Evolutionary conservation across 805 yeast species (phyloP).

Genomic region (Ogataea trehaloabstinens): DNA sequence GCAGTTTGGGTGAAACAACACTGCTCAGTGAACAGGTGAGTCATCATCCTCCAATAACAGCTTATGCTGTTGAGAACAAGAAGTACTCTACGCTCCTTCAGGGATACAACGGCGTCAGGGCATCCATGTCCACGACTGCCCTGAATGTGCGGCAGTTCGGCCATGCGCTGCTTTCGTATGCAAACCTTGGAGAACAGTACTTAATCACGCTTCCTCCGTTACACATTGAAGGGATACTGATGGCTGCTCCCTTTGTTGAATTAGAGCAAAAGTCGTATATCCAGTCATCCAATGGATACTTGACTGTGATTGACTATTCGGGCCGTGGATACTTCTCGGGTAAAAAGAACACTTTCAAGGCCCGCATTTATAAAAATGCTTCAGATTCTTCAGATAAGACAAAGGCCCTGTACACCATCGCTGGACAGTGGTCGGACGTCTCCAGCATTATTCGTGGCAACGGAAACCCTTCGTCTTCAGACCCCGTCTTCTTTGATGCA

Average conservation of each 20-base stretch:
- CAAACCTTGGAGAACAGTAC: slow-evolving; percentile 63
- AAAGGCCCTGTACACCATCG: slow-evolving; percentile 71
- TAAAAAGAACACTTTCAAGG: slow-evolving; percentile 89
- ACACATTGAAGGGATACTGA: slow-evolving; percentile 89
- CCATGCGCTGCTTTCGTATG: slow-evolving; percentile 73
- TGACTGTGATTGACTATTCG: slow-evolving; percentile 69
- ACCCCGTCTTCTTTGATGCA: slow-evolving; percentile 65
- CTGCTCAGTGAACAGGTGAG: slow-evolving; percentile 89
- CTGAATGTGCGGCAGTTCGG: slow-evolving; percentile 90
- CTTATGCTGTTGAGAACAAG: slow-evolving; percentile 76
- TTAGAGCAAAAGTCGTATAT: slow-evolving; percentile 85
- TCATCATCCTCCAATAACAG: slow-evolving; percentile 98
- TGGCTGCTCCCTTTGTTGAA: slow-evolving; percentile 93
- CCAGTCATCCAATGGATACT: slow-evolving; percentile 77
- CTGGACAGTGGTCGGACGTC: slow-evolving; percentile 90
- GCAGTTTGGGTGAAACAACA: slow-evolving; percentile 68
- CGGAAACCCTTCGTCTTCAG: slow-evolving; percentile 39
- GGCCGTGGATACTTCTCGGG: slow-evolving; percentile 97
- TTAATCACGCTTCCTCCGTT: slow-evolving; percentile 88
- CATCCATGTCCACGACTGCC: slow-evolving; percentile 73
- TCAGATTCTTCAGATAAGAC: slow-evolving; percentile 48
- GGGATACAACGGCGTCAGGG: slow-evolving; percentile 88
- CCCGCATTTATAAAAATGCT: slow-evolving; percentile 63
- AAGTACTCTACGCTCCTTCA: slow-evolving; percentile 66
- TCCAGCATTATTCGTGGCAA: slow-evolving; percentile 63